Evolutionary conservation across 495 filamentous ascomycete species (phyloP), one percentile per base, ranked within the genome.

Genomic region (Melanomma pulvis-pyrius): DNA sequence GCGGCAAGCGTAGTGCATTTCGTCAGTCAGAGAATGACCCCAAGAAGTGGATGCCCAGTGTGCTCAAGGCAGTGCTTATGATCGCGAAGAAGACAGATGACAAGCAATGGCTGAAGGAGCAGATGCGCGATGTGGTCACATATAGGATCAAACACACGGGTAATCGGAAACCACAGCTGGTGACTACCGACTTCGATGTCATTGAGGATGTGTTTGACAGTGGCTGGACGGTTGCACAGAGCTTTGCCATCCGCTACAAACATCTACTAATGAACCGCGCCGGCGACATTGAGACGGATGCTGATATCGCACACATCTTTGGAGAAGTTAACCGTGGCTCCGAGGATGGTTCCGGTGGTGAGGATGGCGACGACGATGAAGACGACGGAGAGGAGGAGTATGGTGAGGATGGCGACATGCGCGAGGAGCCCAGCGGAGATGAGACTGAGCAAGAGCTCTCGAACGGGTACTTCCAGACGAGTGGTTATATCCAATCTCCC

Each of bases 101-200:
- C 44, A 62, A 63, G 41, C 8, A 11, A 0, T 17, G 19, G 39
- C 19, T 68, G 17, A 22, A 46, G 41, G 61, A 56, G 28, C 8
- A 46, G 11, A 68, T 68, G 65, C n/a, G 15, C n/a, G 58, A 68
- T 6, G 53, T 61, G 19, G 59, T 68, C 2, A 13, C 24, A 9
- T 68, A 68, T 25, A 58, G 65, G 19, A 68, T 50, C 41, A 49
- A 63, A 50, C 32, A 68, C 32, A 68, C 65, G 1, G 65, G 65
- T 24, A 68, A 68, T 36, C n/a, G 30, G 29, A 68, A 68, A 41
- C 65, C 65, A 11, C 54, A 68, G 52, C 50, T 68, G 29, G 65
- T 68, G 4, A 68, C 65, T 4, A 68, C 65, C 1, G 65, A 68
- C 32, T 68, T 68, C 29, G 65, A 68, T 44, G 53, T 68, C 50